Conservation (phyloP, 345 rosid species). For the Camelina laxa region DNA sequence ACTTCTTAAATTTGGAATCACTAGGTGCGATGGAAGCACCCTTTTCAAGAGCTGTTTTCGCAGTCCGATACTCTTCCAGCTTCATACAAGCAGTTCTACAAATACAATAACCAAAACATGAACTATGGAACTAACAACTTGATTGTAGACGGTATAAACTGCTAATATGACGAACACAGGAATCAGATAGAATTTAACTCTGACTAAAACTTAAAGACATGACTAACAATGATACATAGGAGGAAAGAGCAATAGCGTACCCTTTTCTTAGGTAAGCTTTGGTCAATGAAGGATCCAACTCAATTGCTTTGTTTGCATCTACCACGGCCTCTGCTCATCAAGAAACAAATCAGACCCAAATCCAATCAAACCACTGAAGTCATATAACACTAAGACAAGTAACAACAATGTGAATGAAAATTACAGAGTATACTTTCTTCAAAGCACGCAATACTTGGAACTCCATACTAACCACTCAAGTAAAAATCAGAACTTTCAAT, state of each 20-base stretch:
- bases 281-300: conserved; percentile 67
- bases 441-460: background rate
- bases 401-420: background rate
- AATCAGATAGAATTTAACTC: background rate
- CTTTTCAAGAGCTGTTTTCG: conserved; percentile 76
- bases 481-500: background rate
- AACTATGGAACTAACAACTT: background rate
- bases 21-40: conserved; percentile 66
- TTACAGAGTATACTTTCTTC: background rate
- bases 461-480: background rate
- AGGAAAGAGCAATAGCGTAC: conserved; percentile 46
- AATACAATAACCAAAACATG: conserved; percentile 10
- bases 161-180: background rate
- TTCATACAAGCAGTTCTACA: conserved; percentile 83
- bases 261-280: conserved; percentile 89
- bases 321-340: conserved; percentile 75
- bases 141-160: background rate
- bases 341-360: conserved; percentile 25
- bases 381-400: background rate
- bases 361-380: background rate
- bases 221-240: conserved; percentile 5
- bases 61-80: conserved; percentile 87
- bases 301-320: conserved; percentile 79
- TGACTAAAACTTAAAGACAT: background rate
- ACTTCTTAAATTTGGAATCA: conserved; percentile 64